Evolutionary conservation across 1,284 basidiomycete genomes (phyloP).

Genomic region (Omphalotus olearius): DNA sequence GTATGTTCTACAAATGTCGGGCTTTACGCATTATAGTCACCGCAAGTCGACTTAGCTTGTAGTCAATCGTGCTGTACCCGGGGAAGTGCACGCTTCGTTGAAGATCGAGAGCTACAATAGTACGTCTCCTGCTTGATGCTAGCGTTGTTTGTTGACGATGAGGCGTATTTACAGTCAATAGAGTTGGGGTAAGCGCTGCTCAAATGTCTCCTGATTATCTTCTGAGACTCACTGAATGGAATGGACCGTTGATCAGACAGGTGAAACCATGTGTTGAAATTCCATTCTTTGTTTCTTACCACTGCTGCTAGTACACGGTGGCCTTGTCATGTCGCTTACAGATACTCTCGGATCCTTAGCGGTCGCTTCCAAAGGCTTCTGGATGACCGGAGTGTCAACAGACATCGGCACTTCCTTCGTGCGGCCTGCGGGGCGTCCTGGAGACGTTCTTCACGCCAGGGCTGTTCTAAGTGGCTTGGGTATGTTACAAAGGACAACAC

Average conservation of each 20-base stretch:
- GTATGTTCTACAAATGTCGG: constrained; percentile 32
- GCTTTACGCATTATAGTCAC: not conserved
- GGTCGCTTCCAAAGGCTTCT: constrained; percentile 76
- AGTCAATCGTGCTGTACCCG: constrained; percentile 61
- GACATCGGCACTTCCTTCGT: constrained; percentile 86
- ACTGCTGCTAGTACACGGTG: constrained; percentile 67
- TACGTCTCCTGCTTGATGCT: constrained; percentile 29
- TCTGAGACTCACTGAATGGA: constrained; percentile 20
- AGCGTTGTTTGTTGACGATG: not conserved
- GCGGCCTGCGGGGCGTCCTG: constrained; percentile 61
- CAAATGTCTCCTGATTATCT: not conserved
- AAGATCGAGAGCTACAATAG: constrained; percentile 71
- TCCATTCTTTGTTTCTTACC: not conserved
- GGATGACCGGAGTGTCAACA: constrained; percentile 84
- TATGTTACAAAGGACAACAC: constrained; percentile 24
- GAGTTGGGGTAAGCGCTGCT: constrained; percentile 56
- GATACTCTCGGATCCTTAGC: constrained; percentile 85
- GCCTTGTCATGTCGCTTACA: constrained; percentile 79
- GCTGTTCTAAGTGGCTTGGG: constrained; percentile 64
- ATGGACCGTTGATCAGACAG: constrained; percentile 1
- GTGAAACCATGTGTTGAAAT: not conserved
- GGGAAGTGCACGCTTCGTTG: constrained; percentile 60
- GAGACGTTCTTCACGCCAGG: constrained; percentile 60
- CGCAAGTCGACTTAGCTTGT: constrained; percentile 42
- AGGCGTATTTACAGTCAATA: constrained; percentile 47